A percentile compares a stretch with the other conserved stretches of the same genome.
phyloP scores from a whole-genome alignment of 768 basidiomycete genomes.

The Mycena amicta region DNA sequence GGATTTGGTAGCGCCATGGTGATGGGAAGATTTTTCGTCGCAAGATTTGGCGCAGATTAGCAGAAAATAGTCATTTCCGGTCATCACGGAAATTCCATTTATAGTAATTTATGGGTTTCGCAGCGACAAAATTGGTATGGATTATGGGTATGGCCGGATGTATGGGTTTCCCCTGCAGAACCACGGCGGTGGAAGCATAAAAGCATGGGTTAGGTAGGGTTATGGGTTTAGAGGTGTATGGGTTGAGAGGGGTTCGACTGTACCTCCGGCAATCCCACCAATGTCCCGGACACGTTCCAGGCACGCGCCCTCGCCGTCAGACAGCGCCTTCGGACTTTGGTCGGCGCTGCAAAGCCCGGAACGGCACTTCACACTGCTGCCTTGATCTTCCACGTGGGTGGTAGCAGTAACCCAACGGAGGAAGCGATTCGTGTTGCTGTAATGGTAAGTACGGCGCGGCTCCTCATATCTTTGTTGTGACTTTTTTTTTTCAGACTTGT shows the following conservation, averaged over 20 bases:
- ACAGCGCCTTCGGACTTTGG: not conserved
- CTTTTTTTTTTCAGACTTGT: not conserved
- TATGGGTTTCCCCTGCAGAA: slow-evolving; percentile 21
- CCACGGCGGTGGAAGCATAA: slow-evolving; percentile 21
- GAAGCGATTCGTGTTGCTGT: not conserved
- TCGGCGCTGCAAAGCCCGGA: not conserved
- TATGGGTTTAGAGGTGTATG: slow-evolving; percentile 25
- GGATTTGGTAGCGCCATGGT: slow-evolving; percentile 7
- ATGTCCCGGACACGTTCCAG: not conserved
- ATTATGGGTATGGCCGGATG: slow-evolving; percentile 4
- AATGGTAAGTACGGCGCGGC: not conserved
- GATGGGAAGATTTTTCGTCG: not conserved
- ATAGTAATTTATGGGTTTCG: slow-evolving; percentile 21
- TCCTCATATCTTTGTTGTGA: not conserved
- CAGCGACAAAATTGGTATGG: slow-evolving; percentile 13
- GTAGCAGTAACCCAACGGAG: not conserved
- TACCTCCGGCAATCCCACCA: not conserved
- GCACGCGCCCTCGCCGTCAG: not conserved
- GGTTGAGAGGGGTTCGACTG: slow-evolving; percentile 22
- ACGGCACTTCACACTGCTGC: not conserved
- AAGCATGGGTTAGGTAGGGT: slow-evolving; percentile 22
- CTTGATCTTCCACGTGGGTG: not conserved
- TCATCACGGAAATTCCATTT: slow-evolving; percentile 5
- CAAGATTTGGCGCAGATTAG: not conserved
- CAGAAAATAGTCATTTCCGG: too few species aligned